A percentile compares a stretch with the other conserved stretches of the same genome.
Conservation (phyloP, 805 yeast species). For the Sugiyamaella mastotermitis region DNA sequence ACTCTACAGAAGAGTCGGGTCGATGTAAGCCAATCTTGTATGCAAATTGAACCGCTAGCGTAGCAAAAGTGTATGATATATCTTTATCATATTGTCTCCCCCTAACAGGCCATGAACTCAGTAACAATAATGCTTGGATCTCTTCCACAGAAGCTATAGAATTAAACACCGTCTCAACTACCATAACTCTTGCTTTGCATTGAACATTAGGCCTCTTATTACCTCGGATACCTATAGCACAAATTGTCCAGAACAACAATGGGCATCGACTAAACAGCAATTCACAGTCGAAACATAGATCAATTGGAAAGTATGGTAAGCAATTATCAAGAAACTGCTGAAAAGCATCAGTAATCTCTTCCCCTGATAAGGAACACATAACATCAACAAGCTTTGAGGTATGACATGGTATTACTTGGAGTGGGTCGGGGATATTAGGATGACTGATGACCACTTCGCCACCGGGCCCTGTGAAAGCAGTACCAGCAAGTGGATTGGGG, state of each 20-base stretch:
- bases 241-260: slow-evolving; percentile 7
- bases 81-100: slow-evolving; percentile 2
- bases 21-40: slow-evolving; percentile 4
- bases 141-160: slow-evolving; percentile 5
- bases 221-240: slow-evolving; percentile 1
- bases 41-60: slow-evolving; percentile 3
- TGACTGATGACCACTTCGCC: too few relatives aligned
- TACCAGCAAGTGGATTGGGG: too few relatives aligned
- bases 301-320: slow-evolving; percentile 2
- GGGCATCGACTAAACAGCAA: slow-evolving; percentile 2
- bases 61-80: slow-evolving; percentile 2
- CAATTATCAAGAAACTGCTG: slow-evolving; percentile 2
- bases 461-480: background rate
- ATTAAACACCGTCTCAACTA: background rate
- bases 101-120: slow-evolving; percentile 6
- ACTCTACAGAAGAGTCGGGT: slow-evolving; percentile 1
- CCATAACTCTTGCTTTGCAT: background rate
- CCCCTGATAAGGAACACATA: background rate
- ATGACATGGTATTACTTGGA: slow-evolving; percentile 5
- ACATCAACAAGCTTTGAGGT: background rate
- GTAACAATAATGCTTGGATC: slow-evolving; percentile 6
- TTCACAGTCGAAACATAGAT: slow-evolving; percentile 7
- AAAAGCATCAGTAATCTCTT: slow-evolving; percentile 5
- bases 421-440: slow-evolving; percentile 3
- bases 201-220: slow-evolving; percentile 4